Evolutionary conservation across 2,329 filamentous ascomycete species (phyloP), one percentile per base, ranked within the genome.

Genomic region (Trichoderma sp.): DNA sequence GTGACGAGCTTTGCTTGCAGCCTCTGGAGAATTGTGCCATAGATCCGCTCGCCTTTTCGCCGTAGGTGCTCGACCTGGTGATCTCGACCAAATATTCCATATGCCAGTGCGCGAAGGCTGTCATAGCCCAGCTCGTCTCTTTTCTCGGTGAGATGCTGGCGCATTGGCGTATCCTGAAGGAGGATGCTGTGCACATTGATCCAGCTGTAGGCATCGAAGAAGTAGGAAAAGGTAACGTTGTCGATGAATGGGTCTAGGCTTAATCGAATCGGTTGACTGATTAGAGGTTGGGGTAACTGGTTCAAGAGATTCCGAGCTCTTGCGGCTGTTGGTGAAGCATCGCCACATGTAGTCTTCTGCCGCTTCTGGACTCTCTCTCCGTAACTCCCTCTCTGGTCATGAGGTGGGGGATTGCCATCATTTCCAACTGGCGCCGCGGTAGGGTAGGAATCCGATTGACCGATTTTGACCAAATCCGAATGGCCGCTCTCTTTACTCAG

Each of bases 181-280:
- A 63, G 19, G 19, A 63, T 63, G 19, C 42, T 52, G 15, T 63
- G 59, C 5, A 63, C 19, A 8, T 63, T 63, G 32, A 63, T 63
- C 59, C 59, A 63, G 59, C 59, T 52, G 45, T 63, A 63, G 29
- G 59, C 42, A 19, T 63, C 59, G 10, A 63, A 63, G 6, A 63
- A 63, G 19, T 63, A 63, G 15, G 59, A 63, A 45, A 63, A 52
- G 15, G 59, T 50, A 12, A 63, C 25, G 12, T 29, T 63, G 32
- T 63, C 59, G 9, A 34, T 35, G 22, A 63, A 63, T 9, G 59
- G 59, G 9, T 63, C 59, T 10, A 63, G 13, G 12, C 17, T 63
- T 12, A 15, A 17, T 32, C 32, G 35, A 0, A 22, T 15, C 2
- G 10, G 17, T 17, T 22, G 32, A 10, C 45, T 37, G 6, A 35